Evolutionary conservation across 371 early-diverging fungal species (phyloP), one percentile per base, ranked within the genome.

Genomic region (Dinochytrium kinnereticum): DNA sequence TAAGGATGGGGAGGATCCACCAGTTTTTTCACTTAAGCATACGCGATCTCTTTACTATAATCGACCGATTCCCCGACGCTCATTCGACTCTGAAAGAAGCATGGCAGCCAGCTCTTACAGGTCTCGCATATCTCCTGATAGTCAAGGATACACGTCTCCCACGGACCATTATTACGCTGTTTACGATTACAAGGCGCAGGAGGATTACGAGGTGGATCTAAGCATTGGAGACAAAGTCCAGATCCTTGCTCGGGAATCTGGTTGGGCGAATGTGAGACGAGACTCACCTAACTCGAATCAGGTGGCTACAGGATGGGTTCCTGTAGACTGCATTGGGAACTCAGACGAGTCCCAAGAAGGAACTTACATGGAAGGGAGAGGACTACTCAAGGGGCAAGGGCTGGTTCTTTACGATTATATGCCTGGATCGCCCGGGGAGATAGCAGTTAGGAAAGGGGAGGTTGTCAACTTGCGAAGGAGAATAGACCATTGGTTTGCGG

Each of bases 211-310:
- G 68, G 38, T 89, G 65, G 80, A 84, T 44, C 84, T 91, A 10
- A 74, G 71, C 28, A 87, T 90, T 44, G 91, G 91, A 33, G 90
- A 90, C 72, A 76, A 78, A 50, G 85, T 90, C 74, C 79, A 64
- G 44, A 86, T 90, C 44, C 68, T 84, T 36, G 78, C 77, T 38
- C 76, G 80, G 21, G 87, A 87, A 5, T 33, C 69, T 1, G 89
- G 86, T 28, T 90, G 91, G 90, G 85, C 84, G 71, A 74, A 85
- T 1, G 90, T 87, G 36, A 87, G 85, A 67, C 79, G 80, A 31
- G 78, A 81, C 26, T 85, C 82, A 3, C 76, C 76, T 31, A 5
- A 15, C 31, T 24, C 10, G 15, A 39, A 40, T 13, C 36, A 53
- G 21, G 51, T 28, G 2, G 19, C n/a, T 59, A 71, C 75, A 26